A percentile compares a stretch with the other conserved stretches of the same genome.
Conservation (phyloP, 202 grass and related monocot species). For the Panicum virgatum region DNA sequence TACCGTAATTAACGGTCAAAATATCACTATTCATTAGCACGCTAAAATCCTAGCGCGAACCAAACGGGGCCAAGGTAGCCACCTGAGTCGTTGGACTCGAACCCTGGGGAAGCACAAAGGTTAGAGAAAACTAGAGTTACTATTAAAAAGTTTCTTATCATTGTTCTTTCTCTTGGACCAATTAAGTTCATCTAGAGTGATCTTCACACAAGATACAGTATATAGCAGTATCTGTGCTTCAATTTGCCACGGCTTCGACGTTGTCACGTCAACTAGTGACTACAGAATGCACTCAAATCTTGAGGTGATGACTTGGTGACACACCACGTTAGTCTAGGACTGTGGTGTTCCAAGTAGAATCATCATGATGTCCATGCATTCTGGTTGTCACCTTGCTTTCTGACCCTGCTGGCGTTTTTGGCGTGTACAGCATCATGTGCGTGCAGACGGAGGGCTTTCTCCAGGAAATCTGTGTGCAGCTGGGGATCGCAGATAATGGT, state of each 20-base stretch:
- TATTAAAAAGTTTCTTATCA: not conserved
- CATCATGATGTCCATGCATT: constrained; percentile 12
- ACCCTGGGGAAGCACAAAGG: not conserved
- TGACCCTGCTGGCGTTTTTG: constrained; percentile 46
- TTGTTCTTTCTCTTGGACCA: not conserved
- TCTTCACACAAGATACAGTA: not conserved
- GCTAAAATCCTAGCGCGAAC: too few relatives aligned
- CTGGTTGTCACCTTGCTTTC: constrained; percentile 50
- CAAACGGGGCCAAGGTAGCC: too few relatives aligned
- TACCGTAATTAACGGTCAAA: too few relatives aligned
- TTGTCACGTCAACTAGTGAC: not conserved
- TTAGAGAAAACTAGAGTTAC: not conserved
- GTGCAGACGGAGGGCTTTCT: not conserved
- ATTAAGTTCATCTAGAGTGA: not conserved
- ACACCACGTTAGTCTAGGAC: constrained; percentile 26
- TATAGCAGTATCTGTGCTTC: not conserved
- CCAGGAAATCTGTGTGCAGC: constrained; percentile 32
- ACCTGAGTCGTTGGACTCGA: not conserved
- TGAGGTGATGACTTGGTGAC: not conserved
- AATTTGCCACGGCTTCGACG: constrained; percentile 15
- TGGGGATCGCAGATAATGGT: constrained; percentile 34
- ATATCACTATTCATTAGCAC: too few relatives aligned
- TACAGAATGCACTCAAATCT: constrained; percentile 2
- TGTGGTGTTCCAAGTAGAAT: constrained; percentile 21
- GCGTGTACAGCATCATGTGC: constrained; percentile 34